Base-by-base conservation (phyloP, 129 eudicot species). In the Centaurea solstitialis region DNA sequence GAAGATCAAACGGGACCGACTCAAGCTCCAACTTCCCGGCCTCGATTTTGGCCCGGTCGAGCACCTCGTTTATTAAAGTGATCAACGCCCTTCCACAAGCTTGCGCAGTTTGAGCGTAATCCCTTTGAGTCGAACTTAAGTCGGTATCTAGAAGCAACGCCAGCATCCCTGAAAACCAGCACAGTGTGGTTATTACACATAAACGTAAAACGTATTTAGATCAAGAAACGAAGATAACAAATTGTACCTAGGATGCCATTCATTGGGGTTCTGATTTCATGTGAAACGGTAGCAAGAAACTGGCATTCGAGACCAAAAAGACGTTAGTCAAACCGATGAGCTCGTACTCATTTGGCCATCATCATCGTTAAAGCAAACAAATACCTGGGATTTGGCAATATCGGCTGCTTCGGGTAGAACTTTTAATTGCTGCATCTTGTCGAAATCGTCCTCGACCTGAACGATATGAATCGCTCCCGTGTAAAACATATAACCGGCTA, bases 241-340 rank as follows among this genome's bases (percentile, higher is more conserved):
- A 21, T 2, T 76, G 33, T 85, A 91, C 96, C 97, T 11, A 93
- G 92, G 68, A 93, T 87, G 67, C 98, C 98, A 68, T 93, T 90
- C 98, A 93, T 93, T n/a, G 98, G 98, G 76, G 98, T 93, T 73
- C 98, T 80, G 80, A 93, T 93, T 85, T 93, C 98, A 75, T 93
- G 98, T 26, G 98, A 93, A 59, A 93, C 93, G 28, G 98, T 93
- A 64, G 98, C 98, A 70, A 93, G 87, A 85, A 93, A 93, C 96
- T 93, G 94, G 40, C 74, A 83, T 65, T 33, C 41, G 26, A 76
- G 70, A 82, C 68, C 65, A 57, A 50, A 50, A 17, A 50, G 62
- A 50, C 21, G 3, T 57, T 57, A 57, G 65, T 57, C 18, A 57
- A 57, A 57, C 61, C 61, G 6, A 57, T 2, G n/a, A 50, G 20